Base-by-base conservation (phyloP, 2,329 filamentous ascomycete genomes). In the Talaromyces sp. region DNA sequence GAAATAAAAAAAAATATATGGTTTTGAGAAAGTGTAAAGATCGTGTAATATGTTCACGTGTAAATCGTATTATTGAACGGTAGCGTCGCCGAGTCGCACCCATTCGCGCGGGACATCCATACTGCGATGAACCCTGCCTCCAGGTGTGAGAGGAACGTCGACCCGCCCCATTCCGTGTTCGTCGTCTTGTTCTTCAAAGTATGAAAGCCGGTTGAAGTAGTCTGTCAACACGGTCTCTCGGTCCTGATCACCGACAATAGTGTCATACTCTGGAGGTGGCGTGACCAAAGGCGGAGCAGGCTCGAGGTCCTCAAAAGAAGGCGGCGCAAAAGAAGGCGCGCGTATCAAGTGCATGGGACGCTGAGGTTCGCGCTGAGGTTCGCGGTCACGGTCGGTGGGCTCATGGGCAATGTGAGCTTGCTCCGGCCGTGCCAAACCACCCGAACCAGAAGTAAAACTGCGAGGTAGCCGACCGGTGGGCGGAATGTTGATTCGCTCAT, bases 241-340 rank as follows among this genome's bases (percentile, higher is more conserved):
- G 80, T 76, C 86, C 81, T 27, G 85, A 80, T 63, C 85, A 17
- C 88, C 90, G 1, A 95, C 85, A 42, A 96, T 90, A 3, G 83
- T 81, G 62, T 93, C 90, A 72, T 97, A 96, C 61, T 89, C 86
- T 0, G 93, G 93, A 8, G 93, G 93, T 1, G 92, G 92, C 0
- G 92, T 96, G 65, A 90, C 81, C 17, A 90, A 74, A 0, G 88
- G 86, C 57, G 89, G 89, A 4, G 91, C 58, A 0, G 90, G 87
- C 5, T 87, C 83, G 58, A 96, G 89, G 5, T 91, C 91, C 64
- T 95, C 88, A 70, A 96, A 96, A 0, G 91, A 86, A 0, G 93
- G 92, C 1, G 93, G 93, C 62, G 92, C 92, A 77, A 92, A 96
- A 0, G 91, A 96, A 0, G 93, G 93, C 6, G 86, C 84, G 27